Percentiles rank a stretch among this genome's conserved stretches.
Evolutionary conservation across 139 green algal genomes (phyloP).

Genomic region (Deuterostichococcus epilithicus): DNA sequence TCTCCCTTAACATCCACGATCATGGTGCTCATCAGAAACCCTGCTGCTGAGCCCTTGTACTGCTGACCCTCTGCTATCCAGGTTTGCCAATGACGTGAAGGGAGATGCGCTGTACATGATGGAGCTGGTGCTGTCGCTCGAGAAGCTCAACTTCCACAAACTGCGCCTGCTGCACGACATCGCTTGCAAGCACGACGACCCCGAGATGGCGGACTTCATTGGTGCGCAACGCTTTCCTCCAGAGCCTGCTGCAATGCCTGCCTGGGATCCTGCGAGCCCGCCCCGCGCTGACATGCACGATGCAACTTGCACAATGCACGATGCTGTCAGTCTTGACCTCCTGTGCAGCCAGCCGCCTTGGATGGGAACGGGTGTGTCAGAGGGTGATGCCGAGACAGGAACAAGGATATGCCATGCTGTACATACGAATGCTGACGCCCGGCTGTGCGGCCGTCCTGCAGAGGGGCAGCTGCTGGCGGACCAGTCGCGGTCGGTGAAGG

Average conservation of each 20-base stretch:
- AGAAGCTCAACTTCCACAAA: constrained; percentile 96
- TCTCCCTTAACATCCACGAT: too few species aligned
- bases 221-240: too few species aligned
- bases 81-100: constrained; percentile 47
- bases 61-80: neutral
- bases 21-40: too few species aligned
- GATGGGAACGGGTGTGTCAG: too few species aligned
- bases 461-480: constrained; percentile 70
- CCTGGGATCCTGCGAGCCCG: neutral
- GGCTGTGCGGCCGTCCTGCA: neutral
- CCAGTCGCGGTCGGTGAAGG: constrained; percentile 80
- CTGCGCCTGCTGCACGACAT: constrained; percentile 47
- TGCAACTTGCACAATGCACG: neutral
- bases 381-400: too few species aligned
- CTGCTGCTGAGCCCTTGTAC: too few species aligned
- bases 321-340: neutral
- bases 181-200: constrained; percentile 73
- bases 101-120: constrained; percentile 91
- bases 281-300: too few species aligned
- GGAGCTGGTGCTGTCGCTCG: constrained; percentile 88
- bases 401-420: too few species aligned
- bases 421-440: neutral
- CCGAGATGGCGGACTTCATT: constrained; percentile 84
- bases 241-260: too few species aligned
- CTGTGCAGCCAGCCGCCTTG: too few species aligned